phyloP scores from a whole-genome alignment of 2,329 filamentous ascomycete species.

The Aspergillus calidoustus region DNA sequence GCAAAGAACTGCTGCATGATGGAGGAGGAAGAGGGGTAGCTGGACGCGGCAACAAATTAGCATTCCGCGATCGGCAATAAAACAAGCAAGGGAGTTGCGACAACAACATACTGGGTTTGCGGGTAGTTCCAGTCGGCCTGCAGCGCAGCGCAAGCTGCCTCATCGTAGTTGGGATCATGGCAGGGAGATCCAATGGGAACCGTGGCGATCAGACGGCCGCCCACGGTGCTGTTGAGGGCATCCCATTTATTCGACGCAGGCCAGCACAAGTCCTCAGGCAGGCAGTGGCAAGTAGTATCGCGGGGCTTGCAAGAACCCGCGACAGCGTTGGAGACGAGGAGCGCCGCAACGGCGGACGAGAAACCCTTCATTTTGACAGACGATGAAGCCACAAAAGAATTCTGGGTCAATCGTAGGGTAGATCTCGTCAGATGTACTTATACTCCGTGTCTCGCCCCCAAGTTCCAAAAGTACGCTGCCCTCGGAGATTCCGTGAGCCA shows the following conservation, averaged over 20 bases:
- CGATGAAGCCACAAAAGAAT: neutral
- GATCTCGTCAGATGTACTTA: neutral
- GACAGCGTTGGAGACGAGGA: conserved; percentile 16
- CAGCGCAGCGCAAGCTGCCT: conserved; percentile 25
- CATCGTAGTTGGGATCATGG: conserved; percentile 36
- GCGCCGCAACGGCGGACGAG: conserved; percentile 21
- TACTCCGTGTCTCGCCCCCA: neutral
- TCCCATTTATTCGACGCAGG: conserved; percentile 38
- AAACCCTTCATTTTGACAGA: conserved; percentile 31
- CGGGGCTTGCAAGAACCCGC: conserved; percentile 14
- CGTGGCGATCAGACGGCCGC: conserved; percentile 44
- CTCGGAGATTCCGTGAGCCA: neutral
- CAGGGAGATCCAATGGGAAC: conserved; percentile 45
- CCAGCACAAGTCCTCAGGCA: conserved; percentile 47
- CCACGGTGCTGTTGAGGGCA: conserved; percentile 42
- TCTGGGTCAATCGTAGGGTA: neutral
- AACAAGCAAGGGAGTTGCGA: neutral
- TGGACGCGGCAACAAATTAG: conserved; percentile 9
- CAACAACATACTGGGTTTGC: conserved; percentile 30
- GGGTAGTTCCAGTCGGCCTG: conserved; percentile 33
- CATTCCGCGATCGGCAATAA: neutral
- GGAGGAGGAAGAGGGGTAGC: conserved; percentile 35
- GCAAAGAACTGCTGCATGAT: conserved; percentile 39
- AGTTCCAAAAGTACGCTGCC: neutral
- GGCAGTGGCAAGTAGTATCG: conserved; percentile 26